phyloP scores from a whole-genome alignment of 768 basidiomycete genomes.

The Exsudoporus frostii region DNA sequence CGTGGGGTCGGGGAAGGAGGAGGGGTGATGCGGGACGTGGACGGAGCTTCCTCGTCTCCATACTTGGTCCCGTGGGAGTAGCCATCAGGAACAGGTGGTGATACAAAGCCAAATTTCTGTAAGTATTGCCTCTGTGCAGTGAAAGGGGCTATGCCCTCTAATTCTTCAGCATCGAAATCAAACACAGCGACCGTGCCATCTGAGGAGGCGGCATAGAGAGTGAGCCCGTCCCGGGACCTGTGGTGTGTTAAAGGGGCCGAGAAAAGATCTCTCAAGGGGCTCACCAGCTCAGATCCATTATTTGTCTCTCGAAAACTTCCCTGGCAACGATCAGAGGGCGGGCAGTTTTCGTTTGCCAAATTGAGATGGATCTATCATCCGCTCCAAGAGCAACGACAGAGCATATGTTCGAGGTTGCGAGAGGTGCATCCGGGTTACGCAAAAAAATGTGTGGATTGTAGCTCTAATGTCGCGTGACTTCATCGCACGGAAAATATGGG shows the following conservation, averaged over 20 bases:
- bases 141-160: slow-evolving; percentile 76
- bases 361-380: slow-evolving; percentile 88
- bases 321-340: slow-evolving; percentile 90
- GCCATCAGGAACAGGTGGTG: slow-evolving; percentile 66
- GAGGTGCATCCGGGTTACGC: slow-evolving; percentile 61
- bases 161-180: slow-evolving; percentile 73
- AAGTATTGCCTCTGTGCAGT: slow-evolving; percentile 76
- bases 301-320: slow-evolving; percentile 91
- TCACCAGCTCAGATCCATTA: slow-evolving; percentile 94
- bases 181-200: slow-evolving; percentile 94
- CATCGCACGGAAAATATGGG: background rate
- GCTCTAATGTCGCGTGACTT: slow-evolving; percentile 10
- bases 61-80: slow-evolving; percentile 52
- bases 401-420: slow-evolving; percentile 80
- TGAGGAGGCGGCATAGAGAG: slow-evolving; percentile 91
- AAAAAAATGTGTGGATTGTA: slow-evolving; percentile 97
- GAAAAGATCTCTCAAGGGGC: slow-evolving; percentile 18
- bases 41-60: slow-evolving; percentile 19
- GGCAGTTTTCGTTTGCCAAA: slow-evolving; percentile 94
- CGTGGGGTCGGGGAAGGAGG: slow-evolving; percentile 45
- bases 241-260: slow-evolving; percentile 4
- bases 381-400: slow-evolving; percentile 93
- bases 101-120: slow-evolving; percentile 72
- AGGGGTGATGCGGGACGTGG: slow-evolving; percentile 39
- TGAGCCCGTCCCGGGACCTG: slow-evolving; percentile 92